Evolutionary conservation across 257 asterid genomes (phyloP), one percentile per base, ranked within the genome.

Genomic region (Ballota nigra): DNA sequence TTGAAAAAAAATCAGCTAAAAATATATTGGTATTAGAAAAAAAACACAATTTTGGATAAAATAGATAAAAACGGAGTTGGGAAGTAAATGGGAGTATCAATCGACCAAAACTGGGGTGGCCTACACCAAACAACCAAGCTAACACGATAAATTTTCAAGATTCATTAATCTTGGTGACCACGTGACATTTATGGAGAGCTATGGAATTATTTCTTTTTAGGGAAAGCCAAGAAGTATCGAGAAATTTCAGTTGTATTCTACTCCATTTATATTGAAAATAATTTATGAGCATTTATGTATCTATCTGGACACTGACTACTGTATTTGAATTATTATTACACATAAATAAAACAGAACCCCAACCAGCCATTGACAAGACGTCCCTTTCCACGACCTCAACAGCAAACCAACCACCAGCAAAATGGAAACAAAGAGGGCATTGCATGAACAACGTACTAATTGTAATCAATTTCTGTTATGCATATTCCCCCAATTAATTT

Each of bases 361-460:
- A 71, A 33, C 75, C 68, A 41, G 34, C 70, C 71, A 72, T 72
- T 49, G 76, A 62, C 71, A 63, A 63, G 28, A 61, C 52, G 66
- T 51, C 80, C 70, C 66, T 75, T 75, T 75, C 71, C 66, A 61
- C 66, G 74, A 80, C 62, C 82, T 63, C 71, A 82, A 81, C 81
- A 79, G 69, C 75, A 74, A 75, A 45, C 52, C 64, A 81, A 73
- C 78, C 67, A 78, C 61, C 31, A 70, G 73, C 58, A 66, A 73
- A 82, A 26, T 34, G 28, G 41, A 36, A 15, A 26, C 2, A 20
- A 29, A 20, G n/a, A 11, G 41, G 28, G 41, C 53, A 56, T 57
- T 74, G 63, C 78, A 57, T 66, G 69, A 57, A 68, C 67, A 43
- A 19, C 61, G 36, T 67, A 69, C 59, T 55, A 43, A 34, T 38